phyloP scores from a whole-genome alignment of 768 basidiomycete genomes.

The Gymnopilus junonius region DNA sequence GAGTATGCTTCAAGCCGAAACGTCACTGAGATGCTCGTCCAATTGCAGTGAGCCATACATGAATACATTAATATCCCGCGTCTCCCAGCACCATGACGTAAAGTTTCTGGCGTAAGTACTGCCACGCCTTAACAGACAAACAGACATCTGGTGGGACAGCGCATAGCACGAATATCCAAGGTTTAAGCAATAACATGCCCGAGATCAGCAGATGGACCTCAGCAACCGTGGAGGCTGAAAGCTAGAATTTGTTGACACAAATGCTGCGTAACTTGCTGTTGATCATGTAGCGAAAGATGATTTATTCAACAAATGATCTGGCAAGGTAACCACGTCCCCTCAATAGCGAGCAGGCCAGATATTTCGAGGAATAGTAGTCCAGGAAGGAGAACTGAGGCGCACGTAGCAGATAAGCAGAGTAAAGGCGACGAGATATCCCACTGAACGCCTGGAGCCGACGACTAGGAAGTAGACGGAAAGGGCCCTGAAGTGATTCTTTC shows the following conservation, averaged over 20 bases:
- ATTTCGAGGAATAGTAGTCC: background rate
- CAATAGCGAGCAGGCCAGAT: background rate
- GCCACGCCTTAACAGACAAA: no score
- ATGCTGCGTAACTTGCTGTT: no score
- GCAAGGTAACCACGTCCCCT: background rate
- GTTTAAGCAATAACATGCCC: no score
- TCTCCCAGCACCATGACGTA: background rate
- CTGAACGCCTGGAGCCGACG: background rate
- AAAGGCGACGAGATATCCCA: background rate
- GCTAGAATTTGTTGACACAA: no score
- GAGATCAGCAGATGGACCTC: no score
- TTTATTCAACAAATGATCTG: background rate
- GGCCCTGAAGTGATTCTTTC: background rate
- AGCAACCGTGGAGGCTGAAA: no score
- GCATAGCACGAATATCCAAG: no score
- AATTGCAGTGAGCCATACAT: background rate
- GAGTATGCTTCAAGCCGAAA: background rate
- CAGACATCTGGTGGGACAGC: no score
- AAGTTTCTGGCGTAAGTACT: no score
- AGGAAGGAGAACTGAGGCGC: background rate
- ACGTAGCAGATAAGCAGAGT: background rate
- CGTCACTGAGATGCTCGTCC: background rate
- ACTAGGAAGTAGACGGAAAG: background rate
- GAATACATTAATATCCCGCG: background rate
- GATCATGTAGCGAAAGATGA: no score